Conservation (phyloP, 805 yeast genomes). For the Debaryomyces hansenii region DNA sequence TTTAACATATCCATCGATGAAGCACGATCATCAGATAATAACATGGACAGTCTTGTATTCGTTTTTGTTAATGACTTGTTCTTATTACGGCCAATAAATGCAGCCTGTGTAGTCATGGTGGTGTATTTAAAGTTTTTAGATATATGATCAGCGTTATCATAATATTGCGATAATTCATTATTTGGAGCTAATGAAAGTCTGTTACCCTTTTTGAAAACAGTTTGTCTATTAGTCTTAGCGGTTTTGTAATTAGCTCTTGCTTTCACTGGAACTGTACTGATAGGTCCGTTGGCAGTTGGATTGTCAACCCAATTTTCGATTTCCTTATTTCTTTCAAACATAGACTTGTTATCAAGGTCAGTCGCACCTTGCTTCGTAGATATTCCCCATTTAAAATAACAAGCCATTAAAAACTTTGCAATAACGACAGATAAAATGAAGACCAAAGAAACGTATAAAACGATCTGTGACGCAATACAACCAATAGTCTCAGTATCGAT, state of each 20-base stretch:
- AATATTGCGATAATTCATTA: constrained; percentile 35
- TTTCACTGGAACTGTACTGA: constrained; percentile 50
- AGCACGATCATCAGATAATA: constrained; percentile 29
- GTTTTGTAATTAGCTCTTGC: constrained; percentile 51
- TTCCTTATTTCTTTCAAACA: constrained; percentile 62
- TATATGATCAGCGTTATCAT: constrained; percentile 31
- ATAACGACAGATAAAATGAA: constrained; percentile 82
- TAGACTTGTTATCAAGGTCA: constrained; percentile 53
- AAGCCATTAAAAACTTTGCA: constrained; percentile 78
- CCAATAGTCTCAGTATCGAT: constrained; percentile 90
- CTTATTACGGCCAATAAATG: constrained; percentile 26
- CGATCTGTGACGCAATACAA: constrained; percentile 87
- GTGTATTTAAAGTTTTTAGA: constrained; percentile 47
- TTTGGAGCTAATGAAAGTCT: constrained; percentile 36
- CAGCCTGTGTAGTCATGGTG: constrained; percentile 69
- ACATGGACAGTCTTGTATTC: constrained; percentile 26
- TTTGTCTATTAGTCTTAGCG: constrained; percentile 37
- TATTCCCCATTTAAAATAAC: constrained; percentile 84
- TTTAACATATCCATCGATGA: constrained; percentile 36
- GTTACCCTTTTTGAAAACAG: constrained; percentile 39
- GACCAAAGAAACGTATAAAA: constrained; percentile 74
- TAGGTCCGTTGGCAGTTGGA: constrained; percentile 48
- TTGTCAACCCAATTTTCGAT: constrained; percentile 88
- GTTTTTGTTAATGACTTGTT: constrained; percentile 10
- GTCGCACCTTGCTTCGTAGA: constrained; percentile 77